Percentiles rank a stretch among this genome's conserved stretches.
phyloP scores from a whole-genome alignment of 2,329 filamentous ascomycete genomes.

The Capronia epimyces region DNA sequence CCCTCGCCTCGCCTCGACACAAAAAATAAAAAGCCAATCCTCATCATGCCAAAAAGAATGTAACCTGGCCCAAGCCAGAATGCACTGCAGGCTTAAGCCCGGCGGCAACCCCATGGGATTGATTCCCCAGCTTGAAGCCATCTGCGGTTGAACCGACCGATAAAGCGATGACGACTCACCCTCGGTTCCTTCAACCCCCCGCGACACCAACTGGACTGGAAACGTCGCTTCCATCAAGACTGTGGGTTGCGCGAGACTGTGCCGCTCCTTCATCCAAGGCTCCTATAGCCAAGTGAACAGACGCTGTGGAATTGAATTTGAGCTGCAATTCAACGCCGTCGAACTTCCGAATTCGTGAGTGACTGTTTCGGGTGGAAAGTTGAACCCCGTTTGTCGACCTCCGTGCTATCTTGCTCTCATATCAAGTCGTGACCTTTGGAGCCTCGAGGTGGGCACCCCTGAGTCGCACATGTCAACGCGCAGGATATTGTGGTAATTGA shows the following conservation, averaged over 20 bases:
- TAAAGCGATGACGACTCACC: no score
- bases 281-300: conserved; percentile 12
- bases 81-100: no score
- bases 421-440: neutral
- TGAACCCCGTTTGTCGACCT: neutral
- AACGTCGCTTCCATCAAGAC: conserved; percentile 8
- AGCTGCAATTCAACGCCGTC: conserved; percentile 3
- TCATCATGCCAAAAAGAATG: conserved; percentile 7
- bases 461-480: neutral
- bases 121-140: no score
- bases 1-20: neutral
- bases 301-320: conserved; percentile 13
- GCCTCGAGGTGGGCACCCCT: neutral
- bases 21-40: conserved; percentile 6
- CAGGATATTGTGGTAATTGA: neutral
- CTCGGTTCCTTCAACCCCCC: no score
- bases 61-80: conserved; percentile 3
- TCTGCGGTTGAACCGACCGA: no score
- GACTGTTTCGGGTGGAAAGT: neutral
- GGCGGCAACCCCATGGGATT: neutral
- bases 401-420: neutral
- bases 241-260: neutral
- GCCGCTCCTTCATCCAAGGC: neutral
- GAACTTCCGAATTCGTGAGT: conserved; percentile 1
- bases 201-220: neutral